Evolutionary conservation across 2,329 filamentous ascomycete species (phyloP), one percentile per base, ranked within the genome.

Genomic region (Hymenoscyphus linearis): DNA sequence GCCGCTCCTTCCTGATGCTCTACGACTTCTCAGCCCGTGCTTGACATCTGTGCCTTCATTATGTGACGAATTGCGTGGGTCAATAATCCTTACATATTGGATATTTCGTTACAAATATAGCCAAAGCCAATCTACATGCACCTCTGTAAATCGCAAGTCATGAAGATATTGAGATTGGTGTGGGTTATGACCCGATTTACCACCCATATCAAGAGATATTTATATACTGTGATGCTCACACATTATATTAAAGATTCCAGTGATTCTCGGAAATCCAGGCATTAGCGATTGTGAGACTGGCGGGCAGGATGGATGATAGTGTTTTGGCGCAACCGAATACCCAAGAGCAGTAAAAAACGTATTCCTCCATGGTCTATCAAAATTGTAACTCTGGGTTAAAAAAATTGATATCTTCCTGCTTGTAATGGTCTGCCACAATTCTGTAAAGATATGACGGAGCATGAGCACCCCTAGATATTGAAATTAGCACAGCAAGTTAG

Each of bases 401-500:
- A 64, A 85, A 83, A 67, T 85, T 85, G 59, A 88, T 83, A 68
- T 92, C 89, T 70, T 91, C 87, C 27, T 81, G 78, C 66, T 88
- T 86, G 74, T 92, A 91, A 72, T 92, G 89, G 70, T 92, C 89
- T 50, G 83, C 83, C 50, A 91, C 85, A 62, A 91, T 85, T 64
- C 84, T 81, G 60, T 89, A 88, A n/a, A 91, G 76, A 71, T 90
- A 89, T 59, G 87, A 87, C 60, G 85, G 85, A 18, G 86, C 86
- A 74, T 88, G 85, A 34, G 84, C 84, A 35, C 87, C 87, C 65
- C 85, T 87, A 63, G 31, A 22, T 62, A 58, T 16, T 22, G 35
- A 37, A 27, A n/a, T 35, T 57, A 47, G 26, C 37, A 37, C 26
- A 22, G 7, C 7, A 22, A 44, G 13, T 25, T 22, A 25, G 22